A percentile compares a stretch with the other conserved stretches of the same genome.
phyloP scores from a whole-genome alignment of 1,284 basidiomycete genomes.

The Cystobasidium sp. region DNA sequence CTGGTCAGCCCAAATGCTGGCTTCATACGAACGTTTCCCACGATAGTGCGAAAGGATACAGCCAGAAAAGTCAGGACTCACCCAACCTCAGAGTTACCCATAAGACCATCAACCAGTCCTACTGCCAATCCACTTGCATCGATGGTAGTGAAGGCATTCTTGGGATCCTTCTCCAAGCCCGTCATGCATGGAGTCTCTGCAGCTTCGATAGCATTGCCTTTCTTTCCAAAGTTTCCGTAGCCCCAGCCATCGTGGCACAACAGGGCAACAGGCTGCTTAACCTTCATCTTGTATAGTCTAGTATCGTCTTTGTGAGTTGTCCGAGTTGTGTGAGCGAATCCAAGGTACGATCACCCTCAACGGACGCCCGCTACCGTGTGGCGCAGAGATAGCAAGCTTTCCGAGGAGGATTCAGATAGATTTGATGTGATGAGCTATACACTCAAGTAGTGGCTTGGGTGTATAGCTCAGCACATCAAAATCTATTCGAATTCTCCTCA shows the following conservation, averaged over 20 bases:
- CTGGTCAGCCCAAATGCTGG: background rate
- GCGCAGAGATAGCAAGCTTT: background rate
- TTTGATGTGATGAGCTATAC: no score
- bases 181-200: constrained; percentile 86
- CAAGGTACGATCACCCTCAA: constrained; percentile 20
- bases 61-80: constrained; percentile 55
- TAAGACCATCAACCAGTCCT: constrained; percentile 84
- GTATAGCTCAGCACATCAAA: background rate
- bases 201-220: constrained; percentile 84
- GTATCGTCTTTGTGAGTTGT: background rate
- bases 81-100: constrained; percentile 96
- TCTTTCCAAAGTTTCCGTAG: constrained; percentile 66
- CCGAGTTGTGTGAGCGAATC: background rate
- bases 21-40: background rate
- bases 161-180: constrained; percentile 74
- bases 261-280: constrained; percentile 24
- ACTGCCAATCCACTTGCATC: constrained; percentile 83
- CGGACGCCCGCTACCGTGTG: constrained; percentile 1
- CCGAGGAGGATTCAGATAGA: no score
- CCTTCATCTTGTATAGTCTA: constrained; percentile 10
- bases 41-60: no score
- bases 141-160: constrained; percentile 66
- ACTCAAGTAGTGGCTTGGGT: no score
- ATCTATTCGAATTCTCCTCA: background rate
- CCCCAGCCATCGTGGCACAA: constrained; percentile 96